Evolutionary conservation across 1,284 basidiomycete species (phyloP).

Genomic region (Sporisorium exsertum): DNA sequence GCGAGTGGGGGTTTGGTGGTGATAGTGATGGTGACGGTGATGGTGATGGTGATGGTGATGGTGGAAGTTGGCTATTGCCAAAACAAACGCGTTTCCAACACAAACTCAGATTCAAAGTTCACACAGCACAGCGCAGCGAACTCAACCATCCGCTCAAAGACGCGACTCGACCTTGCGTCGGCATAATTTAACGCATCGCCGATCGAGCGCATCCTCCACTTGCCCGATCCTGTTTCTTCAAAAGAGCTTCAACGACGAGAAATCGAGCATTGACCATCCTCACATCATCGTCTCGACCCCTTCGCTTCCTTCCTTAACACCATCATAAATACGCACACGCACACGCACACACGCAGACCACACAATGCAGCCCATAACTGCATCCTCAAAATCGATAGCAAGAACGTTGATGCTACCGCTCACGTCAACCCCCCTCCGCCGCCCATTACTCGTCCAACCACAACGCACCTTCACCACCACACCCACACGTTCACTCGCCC

Average conservation of each 20-base stretch:
- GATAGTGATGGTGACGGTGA: slow-evolving; percentile 3
- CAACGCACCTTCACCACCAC: slow-evolving; percentile 13
- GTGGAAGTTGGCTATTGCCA: not conserved
- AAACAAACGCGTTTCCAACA: slow-evolving; percentile 21
- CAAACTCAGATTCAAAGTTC: not conserved
- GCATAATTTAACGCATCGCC: slow-evolving; percentile 10
- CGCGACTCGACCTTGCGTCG: slow-evolving; percentile 6
- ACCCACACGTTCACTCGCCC: slow-evolving; percentile 1
- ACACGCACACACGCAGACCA: no score
- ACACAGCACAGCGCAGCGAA: not conserved
- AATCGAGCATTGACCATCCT: slow-evolving; percentile 10
- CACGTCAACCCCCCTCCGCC: not conserved
- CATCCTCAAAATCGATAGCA: not conserved
- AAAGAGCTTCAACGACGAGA: no score
- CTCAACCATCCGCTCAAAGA: not conserved
- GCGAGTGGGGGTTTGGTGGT: not conserved
- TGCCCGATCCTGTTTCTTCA: not conserved
- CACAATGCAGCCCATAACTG: no score
- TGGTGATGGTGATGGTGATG: not conserved
- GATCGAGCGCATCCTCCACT: not conserved
- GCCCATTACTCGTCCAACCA: not conserved
- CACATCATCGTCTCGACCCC: not conserved
- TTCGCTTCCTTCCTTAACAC: not conserved
- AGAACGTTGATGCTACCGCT: not conserved
- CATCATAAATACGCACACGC: no score